phyloP scores from a whole-genome alignment of 805 yeast genomes.

The Candida broadrunensis region DNA sequence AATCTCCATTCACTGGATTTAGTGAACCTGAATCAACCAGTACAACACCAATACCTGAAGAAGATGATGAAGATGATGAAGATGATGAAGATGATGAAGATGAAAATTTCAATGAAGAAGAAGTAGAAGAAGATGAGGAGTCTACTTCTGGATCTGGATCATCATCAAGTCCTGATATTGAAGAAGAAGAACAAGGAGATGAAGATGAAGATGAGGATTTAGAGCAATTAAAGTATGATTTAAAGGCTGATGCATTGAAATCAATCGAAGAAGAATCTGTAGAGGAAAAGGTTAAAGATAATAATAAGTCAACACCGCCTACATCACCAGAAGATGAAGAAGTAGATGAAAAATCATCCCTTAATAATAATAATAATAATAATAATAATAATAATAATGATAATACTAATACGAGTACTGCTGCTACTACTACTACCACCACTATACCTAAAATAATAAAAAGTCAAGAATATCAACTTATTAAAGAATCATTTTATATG shows the following conservation, averaged over 20 bases:
- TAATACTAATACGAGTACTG: background rate
- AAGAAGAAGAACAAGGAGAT: conserved; percentile 8
- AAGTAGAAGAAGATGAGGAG: conserved; percentile 4
- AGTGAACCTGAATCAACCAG: conserved; percentile 6
- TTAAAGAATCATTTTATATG: conserved; percentile 40
- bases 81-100: conserved; percentile 13
- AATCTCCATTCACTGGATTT: conserved; percentile 9
- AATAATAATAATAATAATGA: too few species aligned
- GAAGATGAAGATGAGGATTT: conserved; percentile 12
- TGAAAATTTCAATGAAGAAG: conserved; percentile 4
- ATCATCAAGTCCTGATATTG: conserved; percentile 5
- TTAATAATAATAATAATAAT: too few species aligned
- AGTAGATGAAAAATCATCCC: too few species aligned
- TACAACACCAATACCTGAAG: background rate
- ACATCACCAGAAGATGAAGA: conserved; percentile 33
- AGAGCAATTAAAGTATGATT: conserved; percentile 12
- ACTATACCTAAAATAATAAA: background rate
- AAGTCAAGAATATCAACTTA: background rate
- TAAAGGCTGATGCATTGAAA: conserved; percentile 11
- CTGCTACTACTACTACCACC: background rate
- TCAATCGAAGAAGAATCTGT: conserved; percentile 4
- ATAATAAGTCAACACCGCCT: conserved; percentile 23
- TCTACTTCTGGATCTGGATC: conserved; percentile 3
- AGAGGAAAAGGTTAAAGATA: conserved; percentile 2
- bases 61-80: conserved; percentile 12